Conservation (phyloP, 192 early-diverging fungal genomes). For the Coemansia sp. region DNA sequence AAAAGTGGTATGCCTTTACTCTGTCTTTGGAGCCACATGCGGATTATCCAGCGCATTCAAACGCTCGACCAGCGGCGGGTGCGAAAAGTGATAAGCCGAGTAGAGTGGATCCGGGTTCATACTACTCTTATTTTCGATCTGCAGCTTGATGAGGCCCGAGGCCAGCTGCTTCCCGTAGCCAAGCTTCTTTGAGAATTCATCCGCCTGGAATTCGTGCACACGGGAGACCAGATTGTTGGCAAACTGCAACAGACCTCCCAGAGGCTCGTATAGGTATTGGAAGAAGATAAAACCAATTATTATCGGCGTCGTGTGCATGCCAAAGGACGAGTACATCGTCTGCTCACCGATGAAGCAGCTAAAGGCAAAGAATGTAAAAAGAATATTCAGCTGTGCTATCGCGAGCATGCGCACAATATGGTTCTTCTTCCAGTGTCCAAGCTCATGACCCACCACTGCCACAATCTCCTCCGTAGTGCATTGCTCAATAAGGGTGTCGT, state of each 20-base stretch:
- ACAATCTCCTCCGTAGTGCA: slow-evolving; percentile 81
- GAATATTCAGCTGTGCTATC: slow-evolving; percentile 72
- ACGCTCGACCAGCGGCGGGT: slow-evolving; percentile 90
- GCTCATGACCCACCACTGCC: slow-evolving; percentile 93
- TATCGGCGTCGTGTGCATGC: slow-evolving; percentile 72
- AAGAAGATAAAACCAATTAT: slow-evolving; percentile 92
- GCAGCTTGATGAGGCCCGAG: slow-evolving; percentile 83
- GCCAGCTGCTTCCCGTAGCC: slow-evolving; percentile 74
- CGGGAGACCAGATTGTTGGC: slow-evolving; percentile 77
- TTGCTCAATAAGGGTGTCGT: slow-evolving; percentile 89
- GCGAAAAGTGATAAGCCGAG: slow-evolving; percentile 88
- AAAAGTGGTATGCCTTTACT: slow-evolving; percentile 19
- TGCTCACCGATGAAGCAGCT: slow-evolving; percentile 71
- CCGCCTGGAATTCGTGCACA: slow-evolving; percentile 91
- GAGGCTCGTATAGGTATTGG: slow-evolving; percentile 79
- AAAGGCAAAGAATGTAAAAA: slow-evolving; percentile 75
- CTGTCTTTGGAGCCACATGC: slow-evolving; percentile 49
- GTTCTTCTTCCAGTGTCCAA: slow-evolving; percentile 91
- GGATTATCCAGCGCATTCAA: slow-evolving; percentile 62
- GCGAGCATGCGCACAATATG: slow-evolving; percentile 78
- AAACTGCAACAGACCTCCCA: slow-evolving; percentile 75
- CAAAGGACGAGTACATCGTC: slow-evolving; percentile 83
- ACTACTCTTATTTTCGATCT: slow-evolving; percentile 83
- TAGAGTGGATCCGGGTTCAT: slow-evolving; percentile 86
- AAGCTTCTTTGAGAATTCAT: slow-evolving; percentile 81